Evolutionary conservation across 805 yeast species (phyloP), one percentile per base, ranked within the genome.

Genomic region (Myxozyma melibiosi): DNA sequence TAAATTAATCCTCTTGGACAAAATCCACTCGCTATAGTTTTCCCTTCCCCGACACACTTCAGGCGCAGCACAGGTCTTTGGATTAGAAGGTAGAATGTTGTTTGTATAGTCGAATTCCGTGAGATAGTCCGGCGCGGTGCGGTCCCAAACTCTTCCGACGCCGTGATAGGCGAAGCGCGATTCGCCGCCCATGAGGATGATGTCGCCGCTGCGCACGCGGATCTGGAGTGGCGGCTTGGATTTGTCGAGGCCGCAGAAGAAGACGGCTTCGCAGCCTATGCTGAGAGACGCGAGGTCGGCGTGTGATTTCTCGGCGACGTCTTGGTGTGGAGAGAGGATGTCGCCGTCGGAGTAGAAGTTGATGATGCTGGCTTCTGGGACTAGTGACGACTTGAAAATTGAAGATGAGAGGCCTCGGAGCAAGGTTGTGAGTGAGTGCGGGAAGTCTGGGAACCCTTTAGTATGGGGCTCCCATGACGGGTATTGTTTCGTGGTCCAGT

Each of bases 321-420:
- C 79, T 55, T 73, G 76, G 53, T 76, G 79, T 2, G 78, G 76
- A 0, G 76, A 71, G 5, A 76, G 67, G 35, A 69, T 75, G 49
- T 76, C 79, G 13, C 79, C 78, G 13, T 74, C 75, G 14, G 73
- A 66, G 57, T 76, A 76, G 55, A 74, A 76, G 57, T 76, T 76
- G 43, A 76, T 72, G 45, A 76, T 76, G 4, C 77, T 76, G 1
- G 76, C 79, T 47, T 76, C 73, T 3, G 78, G 70, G 33, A 42
- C 42, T 22, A 44, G 55, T 14, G 44, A 11, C 11, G 41, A 35
- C 11, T 28, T 39, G 33, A 40, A 31, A 4, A 28, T 38, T 16
- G 55, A 20, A 11, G 38, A 13, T 18, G 54, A 25, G n/a, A 18
- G n/a, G n/a, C 38, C 34, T 27, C 53, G 39, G 18, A 65, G 55